Evolutionary conservation across 2,329 filamentous ascomycete genomes (phyloP).

Genomic region (Aschersonia sp.): DNA sequence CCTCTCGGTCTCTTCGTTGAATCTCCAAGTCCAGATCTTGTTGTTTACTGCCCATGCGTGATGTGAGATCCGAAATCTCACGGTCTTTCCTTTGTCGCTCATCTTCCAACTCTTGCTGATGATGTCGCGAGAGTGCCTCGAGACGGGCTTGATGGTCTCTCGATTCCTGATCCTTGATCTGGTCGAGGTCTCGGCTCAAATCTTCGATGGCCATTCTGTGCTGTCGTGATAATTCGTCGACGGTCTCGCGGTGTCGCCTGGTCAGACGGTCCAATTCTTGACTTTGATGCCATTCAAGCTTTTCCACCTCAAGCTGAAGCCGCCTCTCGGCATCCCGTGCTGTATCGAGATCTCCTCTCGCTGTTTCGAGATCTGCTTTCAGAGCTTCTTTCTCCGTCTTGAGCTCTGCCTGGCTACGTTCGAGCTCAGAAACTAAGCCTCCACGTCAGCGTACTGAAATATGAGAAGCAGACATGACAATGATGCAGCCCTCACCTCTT

Average conservation of each 20-base stretch:
- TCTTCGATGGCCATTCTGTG: constrained; percentile 18
- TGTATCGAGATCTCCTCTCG: constrained; percentile 49
- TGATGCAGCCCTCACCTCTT: constrained; percentile 41
- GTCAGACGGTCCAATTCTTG: constrained; percentile 40
- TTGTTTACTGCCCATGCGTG: constrained; percentile 34
- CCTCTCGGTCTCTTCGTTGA: constrained; percentile 38
- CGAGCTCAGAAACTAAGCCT: constrained; percentile 29
- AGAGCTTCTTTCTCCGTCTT: constrained; percentile 33
- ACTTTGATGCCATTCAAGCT: constrained; percentile 19
- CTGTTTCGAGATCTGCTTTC: constrained; percentile 31
- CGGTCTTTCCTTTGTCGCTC: constrained; percentile 41
- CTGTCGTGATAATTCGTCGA: constrained; percentile 20
- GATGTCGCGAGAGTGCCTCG: constrained; percentile 45
- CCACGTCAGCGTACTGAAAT: constrained; percentile 5
- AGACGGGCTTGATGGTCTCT: constrained; percentile 54
- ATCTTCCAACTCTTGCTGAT: constrained; percentile 51
- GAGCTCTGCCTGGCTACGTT: constrained; percentile 30
- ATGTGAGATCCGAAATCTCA: constrained; percentile 52
- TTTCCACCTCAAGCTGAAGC: constrained; percentile 20
- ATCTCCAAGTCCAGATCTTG: constrained; percentile 32
- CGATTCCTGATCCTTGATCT: constrained; percentile 26
- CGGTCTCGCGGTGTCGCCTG: constrained; percentile 18
- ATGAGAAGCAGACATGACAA: too few species aligned
- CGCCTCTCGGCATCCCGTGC: constrained; percentile 20
- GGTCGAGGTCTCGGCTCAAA: constrained; percentile 29